These are phyloP conservation scores for Ailanthus altissimus DNA, from an alignment of 345 rosid genomes.

Conservation along the genomic window DNA sequence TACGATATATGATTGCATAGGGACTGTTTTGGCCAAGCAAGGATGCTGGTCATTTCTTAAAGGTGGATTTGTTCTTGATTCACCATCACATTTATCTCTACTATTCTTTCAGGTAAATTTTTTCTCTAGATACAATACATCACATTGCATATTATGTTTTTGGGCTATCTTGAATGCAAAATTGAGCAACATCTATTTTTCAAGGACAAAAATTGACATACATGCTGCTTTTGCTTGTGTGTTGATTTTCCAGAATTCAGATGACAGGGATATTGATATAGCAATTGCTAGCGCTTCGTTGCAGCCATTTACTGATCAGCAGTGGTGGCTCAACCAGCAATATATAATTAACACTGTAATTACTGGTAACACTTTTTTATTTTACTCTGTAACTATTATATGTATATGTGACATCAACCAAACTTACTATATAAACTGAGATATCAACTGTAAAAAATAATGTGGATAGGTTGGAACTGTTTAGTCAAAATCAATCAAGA, in stretches of 20 bases:
- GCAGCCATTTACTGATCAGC: slow-evolving; percentile 68
- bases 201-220: background rate
- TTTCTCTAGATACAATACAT: background rate
- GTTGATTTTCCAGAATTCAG: slow-evolving; percentile 40
- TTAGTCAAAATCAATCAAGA: background rate
- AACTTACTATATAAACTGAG: too few species aligned
- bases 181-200: background rate
- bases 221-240: background rate
- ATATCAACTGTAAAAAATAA: background rate
- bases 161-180: background rate
- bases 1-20: slow-evolving; percentile 46
- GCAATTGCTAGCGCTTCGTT: slow-evolving; percentile 52
- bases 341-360: slow-evolving; percentile 55
- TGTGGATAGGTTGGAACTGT: background rate
- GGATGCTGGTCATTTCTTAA: slow-evolving; percentile 98
- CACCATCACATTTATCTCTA: slow-evolving; percentile 46
- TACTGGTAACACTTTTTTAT: background rate
- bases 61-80: slow-evolving; percentile 72
- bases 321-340: slow-evolving; percentile 72
- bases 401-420: background rate
- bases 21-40: slow-evolving; percentile 57
- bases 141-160: background rate
- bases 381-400: background rate
- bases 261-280: slow-evolving; percentile 35
- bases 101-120: slow-evolving; percentile 54